Percentiles rank a stretch among this genome's conserved stretches.
Evolutionary conservation across 345 rosid genomes (phyloP).

Genomic region (Dovyalis caffra): DNA sequence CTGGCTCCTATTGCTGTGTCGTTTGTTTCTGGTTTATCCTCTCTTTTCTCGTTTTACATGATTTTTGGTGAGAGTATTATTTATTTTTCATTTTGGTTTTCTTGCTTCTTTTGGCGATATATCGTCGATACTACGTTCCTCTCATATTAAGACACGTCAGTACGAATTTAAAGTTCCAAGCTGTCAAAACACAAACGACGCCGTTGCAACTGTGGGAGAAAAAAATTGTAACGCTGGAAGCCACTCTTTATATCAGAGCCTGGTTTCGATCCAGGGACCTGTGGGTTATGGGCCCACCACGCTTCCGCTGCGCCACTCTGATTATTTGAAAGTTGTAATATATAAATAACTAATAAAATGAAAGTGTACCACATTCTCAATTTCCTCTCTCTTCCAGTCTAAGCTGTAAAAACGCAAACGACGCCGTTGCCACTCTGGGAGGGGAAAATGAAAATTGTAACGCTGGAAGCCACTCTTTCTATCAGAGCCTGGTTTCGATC

Average conservation of each 20-base stretch:
- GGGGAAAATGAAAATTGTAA: no score
- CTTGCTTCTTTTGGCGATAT: slow-evolving; percentile 35
- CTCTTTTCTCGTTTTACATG: slow-evolving; percentile 10
- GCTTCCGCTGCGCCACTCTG: slow-evolving; percentile 45
- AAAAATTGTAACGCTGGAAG: not conserved
- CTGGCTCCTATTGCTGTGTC: not conserved
- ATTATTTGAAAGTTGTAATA: no score
- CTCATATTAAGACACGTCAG: not conserved
- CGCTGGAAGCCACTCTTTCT: not conserved
- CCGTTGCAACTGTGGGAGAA: no score
- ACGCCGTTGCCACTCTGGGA: slow-evolving; percentile 13
- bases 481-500: slow-evolving; percentile 42
- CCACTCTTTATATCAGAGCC: slow-evolving; percentile 24
- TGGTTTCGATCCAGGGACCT: slow-evolving; percentile 42
- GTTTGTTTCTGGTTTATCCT: not conserved
- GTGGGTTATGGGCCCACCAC: slow-evolving; percentile 43
- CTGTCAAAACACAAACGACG: not conserved
- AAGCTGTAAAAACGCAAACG: not conserved
- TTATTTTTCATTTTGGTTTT: not conserved
- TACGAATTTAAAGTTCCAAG: not conserved
- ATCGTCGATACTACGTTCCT: slow-evolving; percentile 19
- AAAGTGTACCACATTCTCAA: not conserved
- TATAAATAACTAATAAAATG: no score
- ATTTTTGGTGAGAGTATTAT: not conserved
- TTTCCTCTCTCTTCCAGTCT: not conserved